A percentile compares a stretch with the other conserved stretches of the same genome.
phyloP scores from a whole-genome alignment of 2,329 filamentous ascomycete species.

The Pseudogymnoascus sp. region DNA sequence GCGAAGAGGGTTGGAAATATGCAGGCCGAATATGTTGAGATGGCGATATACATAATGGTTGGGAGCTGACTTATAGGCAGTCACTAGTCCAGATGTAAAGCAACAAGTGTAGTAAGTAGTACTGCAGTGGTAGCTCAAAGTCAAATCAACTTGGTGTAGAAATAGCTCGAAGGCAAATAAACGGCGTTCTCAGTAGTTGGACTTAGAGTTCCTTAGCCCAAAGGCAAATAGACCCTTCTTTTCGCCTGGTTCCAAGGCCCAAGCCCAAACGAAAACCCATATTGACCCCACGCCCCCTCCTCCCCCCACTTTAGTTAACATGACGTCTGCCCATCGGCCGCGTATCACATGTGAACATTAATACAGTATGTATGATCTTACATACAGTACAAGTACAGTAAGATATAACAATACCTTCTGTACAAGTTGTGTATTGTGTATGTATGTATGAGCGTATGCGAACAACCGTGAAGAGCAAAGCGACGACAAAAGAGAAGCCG shows the following conservation, averaged over 20 bases:
- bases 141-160: background rate
- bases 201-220: conserved; percentile 4
- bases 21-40: background rate
- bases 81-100: background rate
- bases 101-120: background rate
- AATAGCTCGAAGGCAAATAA: background rate
- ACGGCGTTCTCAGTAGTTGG: background rate
- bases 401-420: background rate
- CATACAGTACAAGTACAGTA: background rate
- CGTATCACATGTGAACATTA: background rate
- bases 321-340: background rate
- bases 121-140: background rate
- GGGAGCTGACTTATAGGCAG: background rate
- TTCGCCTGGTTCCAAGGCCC: background rate
- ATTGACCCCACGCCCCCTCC: background rate
- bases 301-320: background rate
- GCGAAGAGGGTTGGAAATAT: background rate
- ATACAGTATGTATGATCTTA: background rate
- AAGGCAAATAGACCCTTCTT: conserved; percentile 3
- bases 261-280: conserved; percentile 4
- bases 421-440: background rate
- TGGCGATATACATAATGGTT: background rate
- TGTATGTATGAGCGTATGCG: background rate
- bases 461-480: background rate
- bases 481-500: background rate